Conservation (phyloP, 169 alveolate genomes). For the Plasmodium cynomolgi region DNA sequence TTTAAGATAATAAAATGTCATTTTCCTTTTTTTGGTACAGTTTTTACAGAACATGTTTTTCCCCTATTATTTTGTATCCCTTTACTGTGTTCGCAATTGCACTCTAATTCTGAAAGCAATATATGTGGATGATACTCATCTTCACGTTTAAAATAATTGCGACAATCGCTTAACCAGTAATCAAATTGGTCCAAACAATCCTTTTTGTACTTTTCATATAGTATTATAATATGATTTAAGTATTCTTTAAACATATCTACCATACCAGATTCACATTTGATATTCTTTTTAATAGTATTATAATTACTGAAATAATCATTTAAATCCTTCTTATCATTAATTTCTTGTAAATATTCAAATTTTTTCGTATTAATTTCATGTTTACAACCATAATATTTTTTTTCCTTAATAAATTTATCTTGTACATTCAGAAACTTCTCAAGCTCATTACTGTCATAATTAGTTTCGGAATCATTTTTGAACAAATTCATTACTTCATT, state of each 20-base stretch:
- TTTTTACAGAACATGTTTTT: background rate
- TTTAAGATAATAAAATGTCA: background rate
- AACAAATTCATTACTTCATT: background rate
- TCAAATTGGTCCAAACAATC: background rate
- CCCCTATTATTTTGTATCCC: background rate
- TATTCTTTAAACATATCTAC: background rate
- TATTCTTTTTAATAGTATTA: background rate
- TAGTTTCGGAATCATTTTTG: background rate
- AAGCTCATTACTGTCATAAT: background rate
- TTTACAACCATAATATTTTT: background rate
- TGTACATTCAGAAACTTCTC: background rate
- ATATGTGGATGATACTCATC: background rate
- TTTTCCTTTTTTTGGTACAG: background rate
- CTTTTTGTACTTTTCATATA: background rate
- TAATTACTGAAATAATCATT: background rate
- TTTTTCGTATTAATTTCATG: background rate
- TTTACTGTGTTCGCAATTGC: background rate
- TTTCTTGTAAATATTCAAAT: background rate
- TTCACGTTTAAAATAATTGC: background rate
- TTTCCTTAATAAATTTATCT: background rate
- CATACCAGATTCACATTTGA: background rate
- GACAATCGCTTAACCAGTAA: background rate
- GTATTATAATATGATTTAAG: background rate
- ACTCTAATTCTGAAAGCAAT: background rate
- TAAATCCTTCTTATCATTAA: background rate